Evolutionary conservation across 345 rosid genomes (phyloP).

Genomic region (Eucalyptus tenuipes): DNA sequence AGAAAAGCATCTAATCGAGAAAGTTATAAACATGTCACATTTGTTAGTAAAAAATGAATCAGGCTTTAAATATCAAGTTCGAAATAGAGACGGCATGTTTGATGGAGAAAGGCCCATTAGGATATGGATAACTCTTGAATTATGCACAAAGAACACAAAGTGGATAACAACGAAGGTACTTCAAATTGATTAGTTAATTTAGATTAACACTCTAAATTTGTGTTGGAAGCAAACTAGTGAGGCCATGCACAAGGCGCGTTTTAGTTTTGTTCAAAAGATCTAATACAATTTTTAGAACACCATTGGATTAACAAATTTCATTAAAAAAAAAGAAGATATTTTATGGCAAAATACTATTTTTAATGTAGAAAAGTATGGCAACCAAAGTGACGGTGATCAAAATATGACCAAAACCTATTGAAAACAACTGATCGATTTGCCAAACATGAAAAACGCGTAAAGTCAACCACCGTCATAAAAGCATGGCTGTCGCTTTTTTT

Average conservation of each 20-base stretch:
- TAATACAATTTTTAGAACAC: neutral
- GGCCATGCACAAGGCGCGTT: neutral
- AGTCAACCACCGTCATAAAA: neutral
- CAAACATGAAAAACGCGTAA: neutral
- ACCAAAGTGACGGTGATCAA: neutral
- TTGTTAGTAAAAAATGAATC: rapidly evolving
- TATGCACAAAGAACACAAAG: neutral
- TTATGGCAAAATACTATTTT: neutral
- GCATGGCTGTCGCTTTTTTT: neutral
- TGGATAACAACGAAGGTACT: neutral
- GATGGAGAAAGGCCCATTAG: neutral
- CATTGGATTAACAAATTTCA: neutral
- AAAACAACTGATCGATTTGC: neutral
- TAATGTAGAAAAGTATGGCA: neutral
- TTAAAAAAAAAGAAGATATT: neutral
- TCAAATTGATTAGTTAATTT: neutral
- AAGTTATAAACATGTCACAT: neutral
- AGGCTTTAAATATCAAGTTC: neutral
- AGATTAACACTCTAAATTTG: neutral
- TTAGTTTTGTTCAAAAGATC: neutral
- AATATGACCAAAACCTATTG: neutral
- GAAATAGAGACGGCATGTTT: neutral
- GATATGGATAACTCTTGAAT: neutral
- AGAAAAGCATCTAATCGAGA: neutral
- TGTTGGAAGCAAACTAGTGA: neutral